These are phyloP conservation scores for Parietichytrium sp. DNA, from an alignment of 108 stramenopile species.

Conservation along the genomic window DNA sequence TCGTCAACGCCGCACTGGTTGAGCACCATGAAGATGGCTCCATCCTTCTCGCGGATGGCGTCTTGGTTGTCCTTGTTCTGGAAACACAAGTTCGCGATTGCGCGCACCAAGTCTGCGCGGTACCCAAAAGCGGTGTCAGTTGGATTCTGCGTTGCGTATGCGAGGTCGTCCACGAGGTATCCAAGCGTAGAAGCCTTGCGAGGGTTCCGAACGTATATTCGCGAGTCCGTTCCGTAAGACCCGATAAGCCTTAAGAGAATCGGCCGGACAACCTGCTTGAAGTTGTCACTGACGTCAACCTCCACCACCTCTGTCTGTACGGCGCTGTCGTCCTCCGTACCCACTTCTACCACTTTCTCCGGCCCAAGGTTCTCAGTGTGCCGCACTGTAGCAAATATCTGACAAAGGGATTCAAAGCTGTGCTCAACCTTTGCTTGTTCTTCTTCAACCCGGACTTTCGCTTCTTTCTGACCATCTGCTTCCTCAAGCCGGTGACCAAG, in stretches of 20 bases:
- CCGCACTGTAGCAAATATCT: neutral
- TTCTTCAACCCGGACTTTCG: neutral
- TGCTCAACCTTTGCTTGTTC: neutral
- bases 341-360: neutral
- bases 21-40: conserved; percentile 50
- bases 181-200: too few relatives aligned
- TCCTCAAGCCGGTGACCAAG: conserved; percentile 31
- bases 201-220: too few relatives aligned
- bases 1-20: conserved; percentile 54
- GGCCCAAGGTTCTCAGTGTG: neutral
- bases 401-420: conserved; percentile 1
- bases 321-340: neutral
- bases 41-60: conserved; percentile 43
- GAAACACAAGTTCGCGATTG: conserved; percentile 52
- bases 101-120: conserved; percentile 49
- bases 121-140: neutral
- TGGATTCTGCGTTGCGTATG: too few relatives aligned
- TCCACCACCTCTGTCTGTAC: neutral
- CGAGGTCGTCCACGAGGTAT: too few relatives aligned
- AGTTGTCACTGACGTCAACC: neutral
- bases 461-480: neutral
- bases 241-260: too few relatives aligned
- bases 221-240: too few relatives aligned
- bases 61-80: conserved; percentile 47
- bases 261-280: conserved; percentile 1